Base-by-base conservation (phyloP, 768 basidiomycete species). In the Lanmaoa pseudosensibilis region DNA sequence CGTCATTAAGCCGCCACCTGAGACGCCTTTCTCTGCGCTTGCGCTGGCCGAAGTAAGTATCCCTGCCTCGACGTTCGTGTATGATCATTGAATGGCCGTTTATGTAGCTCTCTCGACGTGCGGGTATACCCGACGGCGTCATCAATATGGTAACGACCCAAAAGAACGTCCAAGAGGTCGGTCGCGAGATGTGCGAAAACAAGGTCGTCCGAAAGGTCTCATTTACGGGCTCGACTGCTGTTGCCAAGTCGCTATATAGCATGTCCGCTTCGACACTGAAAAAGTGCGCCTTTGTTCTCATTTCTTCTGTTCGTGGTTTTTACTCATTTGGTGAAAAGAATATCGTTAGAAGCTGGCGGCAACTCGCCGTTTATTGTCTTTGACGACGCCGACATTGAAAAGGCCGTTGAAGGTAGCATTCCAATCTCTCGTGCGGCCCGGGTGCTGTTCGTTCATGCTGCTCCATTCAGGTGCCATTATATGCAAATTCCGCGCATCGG, bases 341-440 rank as follows among this genome's bases (percentile, higher is more conserved):
- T 85, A 11, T 92, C 92, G 2, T 73, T 94, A 37, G 94, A 96
- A 74, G 90, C 94, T 30, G 93, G 94, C 15, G 96, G 97, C 30
- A 98, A 98, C 62, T 86, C 95, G 0, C 90, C 96, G 0, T 94
- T 99, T 73, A 97, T 98, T 63, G 90, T 99, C 8, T 98, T 99
- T 69, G 90, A 94, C 60, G 97, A 98, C 66, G 96, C 94, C 0
- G 87, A 98, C 69, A 81, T 99, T 50, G 91, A 94, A 47, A 85
- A 88, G 54, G 97, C 97, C 30, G 92, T 99, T 8, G 85, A 87
- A 61, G 91, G 95, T 82, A 69, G 57, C 58, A 23, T 30, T 23
- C 3, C 1, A 23, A 25, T 37, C 40, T 37, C 40, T 48, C 8
- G 18, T 39, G 16, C 11, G 6, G 5, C 1, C 6, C 19, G 12